phyloP scores from a whole-genome alignment of 2,329 filamentous ascomycete genomes.

The Colletotrichum sojae region DNA sequence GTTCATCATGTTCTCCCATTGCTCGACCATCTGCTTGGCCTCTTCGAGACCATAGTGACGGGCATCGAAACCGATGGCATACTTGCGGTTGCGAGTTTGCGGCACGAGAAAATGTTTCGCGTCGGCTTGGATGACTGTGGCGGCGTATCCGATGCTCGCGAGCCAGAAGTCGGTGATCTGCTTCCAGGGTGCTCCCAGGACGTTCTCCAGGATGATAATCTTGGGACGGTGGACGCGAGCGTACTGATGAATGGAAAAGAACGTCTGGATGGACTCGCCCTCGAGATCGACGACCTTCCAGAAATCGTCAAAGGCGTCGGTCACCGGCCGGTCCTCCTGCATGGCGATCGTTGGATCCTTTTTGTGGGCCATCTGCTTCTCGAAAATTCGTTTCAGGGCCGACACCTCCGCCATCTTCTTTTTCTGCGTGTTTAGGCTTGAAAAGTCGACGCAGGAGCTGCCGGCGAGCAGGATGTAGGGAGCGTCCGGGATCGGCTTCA shows the following conservation, averaged over 20 bases:
- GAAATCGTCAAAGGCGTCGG: constrained; percentile 43
- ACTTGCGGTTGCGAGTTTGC: constrained; percentile 75
- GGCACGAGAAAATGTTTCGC: constrained; percentile 82
- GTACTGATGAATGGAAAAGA: constrained; percentile 73
- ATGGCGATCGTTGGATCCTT: constrained; percentile 44
- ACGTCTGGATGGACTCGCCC: constrained; percentile 78
- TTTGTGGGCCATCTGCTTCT: constrained; percentile 54
- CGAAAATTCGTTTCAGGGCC: constrained; percentile 68
- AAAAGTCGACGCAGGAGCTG: constrained; percentile 84
- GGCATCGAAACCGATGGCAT: constrained; percentile 70
- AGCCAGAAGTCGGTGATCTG: constrained; percentile 59
- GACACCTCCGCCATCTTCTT: constrained; percentile 60
- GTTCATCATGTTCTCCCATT: constrained; percentile 62
- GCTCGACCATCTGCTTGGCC: constrained; percentile 50
- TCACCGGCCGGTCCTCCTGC: constrained; percentile 1
- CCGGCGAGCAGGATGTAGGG: constrained; percentile 79
- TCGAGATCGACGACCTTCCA: constrained; percentile 69
- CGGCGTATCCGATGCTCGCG: constrained; percentile 68
- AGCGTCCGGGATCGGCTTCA: constrained; percentile 67
- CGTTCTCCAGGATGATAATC: constrained; percentile 81
- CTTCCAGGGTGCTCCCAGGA: constrained; percentile 72
- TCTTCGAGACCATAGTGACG: constrained; percentile 47
- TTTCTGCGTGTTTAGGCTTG: constrained; percentile 68
- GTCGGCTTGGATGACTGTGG: constrained; percentile 66
- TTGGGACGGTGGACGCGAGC: constrained; percentile 68